phyloP scores from a whole-genome alignment of 2,329 filamentous ascomycete genomes.

The Claviceps sp. region DNA sequence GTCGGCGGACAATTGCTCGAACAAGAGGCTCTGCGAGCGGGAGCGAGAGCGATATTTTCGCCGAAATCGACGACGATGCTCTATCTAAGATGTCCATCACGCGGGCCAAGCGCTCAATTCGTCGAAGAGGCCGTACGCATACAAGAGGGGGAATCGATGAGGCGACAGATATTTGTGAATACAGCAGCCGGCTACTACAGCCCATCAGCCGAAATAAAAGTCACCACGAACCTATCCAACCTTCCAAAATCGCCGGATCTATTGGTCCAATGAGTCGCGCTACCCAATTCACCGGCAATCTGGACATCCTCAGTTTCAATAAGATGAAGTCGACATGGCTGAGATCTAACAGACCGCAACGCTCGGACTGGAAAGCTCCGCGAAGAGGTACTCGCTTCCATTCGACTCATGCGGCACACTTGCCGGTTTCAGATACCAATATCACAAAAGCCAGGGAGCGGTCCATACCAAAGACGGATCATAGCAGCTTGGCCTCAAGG shows the following conservation, averaged over 20 bases:
- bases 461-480: constrained; percentile 1
- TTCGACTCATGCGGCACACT: neutral
- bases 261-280: too few species aligned
- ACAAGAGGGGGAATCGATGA: constrained; percentile 1
- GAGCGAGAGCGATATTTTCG: constrained; percentile 9
- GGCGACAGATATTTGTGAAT: constrained; percentile 1
- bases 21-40: constrained; percentile 11
- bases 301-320: constrained; percentile 4
- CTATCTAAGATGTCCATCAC: constrained; percentile 8
- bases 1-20: constrained; percentile 16
- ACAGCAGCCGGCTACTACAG: neutral
- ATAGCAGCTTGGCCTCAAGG: neutral
- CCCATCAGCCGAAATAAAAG: neutral
- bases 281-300: neutral
- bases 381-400: neutral
- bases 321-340: neutral
- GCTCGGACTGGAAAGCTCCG: constrained; percentile 1
- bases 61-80: constrained; percentile 14
- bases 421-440: neutral
- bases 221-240: neutral
- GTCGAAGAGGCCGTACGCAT: constrained; percentile 14
- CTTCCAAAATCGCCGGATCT: neutral
- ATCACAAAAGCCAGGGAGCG: neutral
- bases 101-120: constrained; percentile 13
- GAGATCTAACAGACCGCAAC: neutral